A percentile compares a stretch with the other conserved stretches of the same genome.
phyloP scores from a whole-genome alignment of 108 stramenopile species.

The Ochromonas danica region DNA sequence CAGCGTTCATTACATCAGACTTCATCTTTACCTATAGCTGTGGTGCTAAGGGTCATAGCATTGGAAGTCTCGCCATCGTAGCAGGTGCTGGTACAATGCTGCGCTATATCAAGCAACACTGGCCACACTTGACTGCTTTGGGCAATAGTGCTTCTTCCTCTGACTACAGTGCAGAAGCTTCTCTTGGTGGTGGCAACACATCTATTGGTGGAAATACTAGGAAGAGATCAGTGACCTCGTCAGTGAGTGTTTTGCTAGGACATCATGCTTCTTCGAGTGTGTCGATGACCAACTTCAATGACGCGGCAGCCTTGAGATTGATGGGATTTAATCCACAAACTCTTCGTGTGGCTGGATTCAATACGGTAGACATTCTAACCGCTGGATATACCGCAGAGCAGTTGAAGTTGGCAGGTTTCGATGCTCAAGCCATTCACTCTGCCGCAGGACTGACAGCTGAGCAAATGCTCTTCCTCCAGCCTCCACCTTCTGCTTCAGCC shows the following conservation, averaged over 20 bases:
- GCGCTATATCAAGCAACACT: not conserved
- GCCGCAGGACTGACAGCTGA: not conserved
- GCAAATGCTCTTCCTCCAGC: too few species aligned
- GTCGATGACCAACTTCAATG: not conserved
- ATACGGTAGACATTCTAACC: not conserved
- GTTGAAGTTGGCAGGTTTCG: not conserved
- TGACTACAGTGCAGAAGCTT: not conserved
- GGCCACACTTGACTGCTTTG: not conserved
- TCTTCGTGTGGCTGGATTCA: not conserved
- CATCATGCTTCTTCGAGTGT: not conserved
- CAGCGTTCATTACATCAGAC: not conserved
- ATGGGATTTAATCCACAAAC: slow-evolving; percentile 1
- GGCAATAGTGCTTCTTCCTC: not conserved
- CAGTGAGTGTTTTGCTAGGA: too few species aligned
- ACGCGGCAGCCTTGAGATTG: not conserved
- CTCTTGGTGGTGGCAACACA: not conserved
- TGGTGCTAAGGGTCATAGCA: not conserved
- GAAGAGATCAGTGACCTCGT: too few species aligned
- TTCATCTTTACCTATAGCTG: not conserved
- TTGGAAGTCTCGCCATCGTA: slow-evolving; percentile 6
- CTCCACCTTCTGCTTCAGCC: too few species aligned
- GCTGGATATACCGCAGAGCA: not conserved
- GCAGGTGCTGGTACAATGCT: slow-evolving; percentile 1
- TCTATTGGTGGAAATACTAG: not conserved
- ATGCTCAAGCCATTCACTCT: not conserved